A percentile compares a stretch with the other conserved stretches of the same genome.
phyloP scores from a whole-genome alignment of 2,329 filamentous ascomycete species.

The Coleophoma crateriformis region DNA sequence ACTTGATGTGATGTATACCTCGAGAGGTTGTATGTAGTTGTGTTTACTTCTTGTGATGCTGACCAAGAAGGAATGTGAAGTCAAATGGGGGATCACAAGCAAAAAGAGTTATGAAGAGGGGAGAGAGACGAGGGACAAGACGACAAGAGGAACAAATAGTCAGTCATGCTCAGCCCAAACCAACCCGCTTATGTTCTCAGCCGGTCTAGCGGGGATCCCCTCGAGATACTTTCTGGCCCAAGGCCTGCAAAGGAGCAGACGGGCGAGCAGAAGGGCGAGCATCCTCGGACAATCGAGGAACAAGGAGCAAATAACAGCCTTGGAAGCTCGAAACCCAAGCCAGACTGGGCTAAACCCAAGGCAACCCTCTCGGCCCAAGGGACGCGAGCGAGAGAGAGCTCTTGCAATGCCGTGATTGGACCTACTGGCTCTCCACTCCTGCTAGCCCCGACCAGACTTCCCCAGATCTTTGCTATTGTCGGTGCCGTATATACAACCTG shows the following conservation, averaged over 20 bases:
- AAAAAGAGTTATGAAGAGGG: not conserved
- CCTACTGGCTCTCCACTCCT: not conserved
- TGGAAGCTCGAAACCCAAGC: not conserved
- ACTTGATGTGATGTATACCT: not conserved
- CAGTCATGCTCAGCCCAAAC: not conserved
- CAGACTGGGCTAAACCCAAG: not conserved
- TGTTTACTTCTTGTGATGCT: not conserved
- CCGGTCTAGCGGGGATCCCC: not conserved
- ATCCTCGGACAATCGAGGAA: constrained; percentile 9
- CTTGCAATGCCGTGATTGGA: constrained; percentile 4
- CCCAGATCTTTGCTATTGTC: not conserved
- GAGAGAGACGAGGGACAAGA: not conserved
- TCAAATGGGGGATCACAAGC: not conserved
- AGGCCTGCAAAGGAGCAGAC: not conserved
- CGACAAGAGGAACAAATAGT: not conserved
- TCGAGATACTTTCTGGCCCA: not conserved
- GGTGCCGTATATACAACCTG: too few relatives aligned
- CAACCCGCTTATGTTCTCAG: not conserved
- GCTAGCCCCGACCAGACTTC: not conserved
- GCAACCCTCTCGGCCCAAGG: constrained; percentile 5
- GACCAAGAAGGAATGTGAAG: not conserved
- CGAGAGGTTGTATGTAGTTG: not conserved
- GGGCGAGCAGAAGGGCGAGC: not conserved
- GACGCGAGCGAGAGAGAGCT: not conserved
- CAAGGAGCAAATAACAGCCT: not conserved